Percentiles rank a stretch among this genome's conserved stretches.
These are phyloP conservation scores for Curvularia lunata DNA, from an alignment of 2,329 filamentous ascomycete species.

Conservation along the genomic window DNA sequence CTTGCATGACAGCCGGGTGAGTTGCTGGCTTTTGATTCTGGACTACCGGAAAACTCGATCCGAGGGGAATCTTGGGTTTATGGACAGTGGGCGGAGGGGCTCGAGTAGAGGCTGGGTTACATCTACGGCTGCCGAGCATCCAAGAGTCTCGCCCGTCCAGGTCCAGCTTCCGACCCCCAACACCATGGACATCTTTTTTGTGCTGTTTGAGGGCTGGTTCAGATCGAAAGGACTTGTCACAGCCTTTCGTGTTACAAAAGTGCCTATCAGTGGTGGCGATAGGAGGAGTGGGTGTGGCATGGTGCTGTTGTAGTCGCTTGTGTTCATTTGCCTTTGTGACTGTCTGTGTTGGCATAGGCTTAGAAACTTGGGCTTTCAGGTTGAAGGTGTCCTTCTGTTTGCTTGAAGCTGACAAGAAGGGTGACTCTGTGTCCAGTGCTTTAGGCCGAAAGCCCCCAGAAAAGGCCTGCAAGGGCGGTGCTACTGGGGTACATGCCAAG, in stretches of 20 bases:
- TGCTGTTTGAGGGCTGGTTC: conserved; percentile 32
- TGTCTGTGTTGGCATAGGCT: neutral
- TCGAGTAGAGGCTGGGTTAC: neutral
- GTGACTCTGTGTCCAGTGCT: neutral
- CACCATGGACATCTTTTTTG: conserved; percentile 28
- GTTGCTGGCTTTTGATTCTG: neutral
- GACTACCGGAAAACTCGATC: too few species aligned
- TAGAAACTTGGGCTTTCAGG: neutral
- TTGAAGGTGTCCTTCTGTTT: neutral
- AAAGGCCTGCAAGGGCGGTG: neutral
- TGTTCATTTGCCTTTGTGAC: neutral
- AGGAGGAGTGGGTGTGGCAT: neutral
- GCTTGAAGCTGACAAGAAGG: neutral
- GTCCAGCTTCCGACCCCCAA: conserved; percentile 31
- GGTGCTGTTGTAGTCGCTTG: neutral
- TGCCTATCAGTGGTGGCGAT: conserved; percentile 3
- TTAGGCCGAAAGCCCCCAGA: neutral
- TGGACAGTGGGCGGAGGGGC: neutral
- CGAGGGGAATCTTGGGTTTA: neutral
- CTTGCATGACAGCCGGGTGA: neutral
- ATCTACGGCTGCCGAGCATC: conserved; percentile 24
- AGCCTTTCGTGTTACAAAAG: conserved; percentile 21
- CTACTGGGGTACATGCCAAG: conserved; percentile 27
- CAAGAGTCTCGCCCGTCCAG: conserved; percentile 29
- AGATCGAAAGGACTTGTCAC: conserved; percentile 26